phyloP scores from a whole-genome alignment of 805 yeast genomes.

The Dipodascus albidus region DNA sequence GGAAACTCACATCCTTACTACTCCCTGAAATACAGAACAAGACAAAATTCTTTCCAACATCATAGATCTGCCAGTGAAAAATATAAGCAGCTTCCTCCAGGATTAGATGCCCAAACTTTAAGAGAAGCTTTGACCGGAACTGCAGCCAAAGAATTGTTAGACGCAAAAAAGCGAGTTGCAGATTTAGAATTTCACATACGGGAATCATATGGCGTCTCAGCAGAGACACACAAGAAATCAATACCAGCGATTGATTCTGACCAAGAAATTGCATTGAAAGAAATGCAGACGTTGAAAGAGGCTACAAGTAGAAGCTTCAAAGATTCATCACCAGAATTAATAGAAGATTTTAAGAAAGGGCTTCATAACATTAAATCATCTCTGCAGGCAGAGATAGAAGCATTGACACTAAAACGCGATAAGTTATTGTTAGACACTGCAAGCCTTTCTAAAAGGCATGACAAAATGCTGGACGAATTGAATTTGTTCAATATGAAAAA shows the following conservation, averaged over 20 bases:
- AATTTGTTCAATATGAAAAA: slow-evolving; percentile 23
- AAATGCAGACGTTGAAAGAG: slow-evolving; percentile 31
- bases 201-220: slow-evolving; percentile 3
- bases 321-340: slow-evolving; percentile 34
- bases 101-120: not conserved
- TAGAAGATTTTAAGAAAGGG: slow-evolving; percentile 29
- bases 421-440: slow-evolving; percentile 21
- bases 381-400: slow-evolving; percentile 35
- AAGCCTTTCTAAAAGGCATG: slow-evolving; percentile 17
- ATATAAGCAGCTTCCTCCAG: not conserved
- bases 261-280: slow-evolving; percentile 25
- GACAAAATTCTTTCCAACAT: not conserved
- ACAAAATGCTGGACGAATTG: slow-evolving; percentile 22
- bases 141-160: slow-evolving; percentile 14
- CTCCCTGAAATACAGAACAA: not conserved
- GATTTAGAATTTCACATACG: slow-evolving; percentile 18
- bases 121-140: not conserved
- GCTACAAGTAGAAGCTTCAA: slow-evolving; percentile 21
- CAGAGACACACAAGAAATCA: slow-evolving; percentile 20
- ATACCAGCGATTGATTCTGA: slow-evolving; percentile 28
- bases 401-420: slow-evolving; percentile 21
- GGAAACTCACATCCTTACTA: not conserved
- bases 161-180: slow-evolving; percentile 19
- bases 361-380: slow-evolving; percentile 37
- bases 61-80: not conserved